These are phyloP conservation scores for Actinomortierella wolfii DNA, from an alignment of 371 early-diverging fungal species.

Conservation along the genomic window DNA sequence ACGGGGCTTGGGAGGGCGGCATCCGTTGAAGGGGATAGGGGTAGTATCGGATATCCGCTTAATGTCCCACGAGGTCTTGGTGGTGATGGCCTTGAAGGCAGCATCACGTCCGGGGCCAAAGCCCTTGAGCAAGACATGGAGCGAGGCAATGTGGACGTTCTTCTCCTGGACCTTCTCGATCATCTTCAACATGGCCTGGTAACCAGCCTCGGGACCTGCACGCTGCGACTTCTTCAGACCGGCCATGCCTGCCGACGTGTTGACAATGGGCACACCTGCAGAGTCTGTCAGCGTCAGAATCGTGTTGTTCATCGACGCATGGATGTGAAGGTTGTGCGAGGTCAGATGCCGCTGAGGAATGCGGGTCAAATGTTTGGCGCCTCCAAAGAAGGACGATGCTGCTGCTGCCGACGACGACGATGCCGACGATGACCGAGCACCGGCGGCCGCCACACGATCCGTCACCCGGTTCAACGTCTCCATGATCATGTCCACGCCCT, in stretches of 20 bases:
- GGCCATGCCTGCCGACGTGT: constrained; percentile 81
- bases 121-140: constrained; percentile 86
- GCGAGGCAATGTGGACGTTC: constrained; percentile 61
- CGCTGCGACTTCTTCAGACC: constrained; percentile 91
- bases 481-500: constrained; percentile 23
- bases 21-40: constrained; percentile 93
- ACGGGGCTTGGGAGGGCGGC: constrained; percentile 89
- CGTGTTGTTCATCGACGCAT: constrained; percentile 89
- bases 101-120: constrained; percentile 95
- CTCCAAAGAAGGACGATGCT: neutral
- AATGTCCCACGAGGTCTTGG: constrained; percentile 75
- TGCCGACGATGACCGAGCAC: neutral
- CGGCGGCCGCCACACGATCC: constrained; percentile 19
- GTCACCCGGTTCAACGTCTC: constrained; percentile 28
- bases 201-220: constrained; percentile 91
- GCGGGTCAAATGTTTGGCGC: neutral
- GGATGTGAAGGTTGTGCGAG: constrained; percentile 72
- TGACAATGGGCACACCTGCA: constrained; percentile 71
- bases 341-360: constrained; percentile 21
- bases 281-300: constrained; percentile 81
- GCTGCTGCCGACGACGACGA: neutral
- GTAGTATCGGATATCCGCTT: constrained; percentile 86
- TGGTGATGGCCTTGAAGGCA: constrained; percentile 82
- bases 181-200: constrained; percentile 85
- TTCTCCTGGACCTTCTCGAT: constrained; percentile 69